phyloP scores from a whole-genome alignment of 2,329 filamentous ascomycete genomes.

The Xylariaceae sp. region DNA sequence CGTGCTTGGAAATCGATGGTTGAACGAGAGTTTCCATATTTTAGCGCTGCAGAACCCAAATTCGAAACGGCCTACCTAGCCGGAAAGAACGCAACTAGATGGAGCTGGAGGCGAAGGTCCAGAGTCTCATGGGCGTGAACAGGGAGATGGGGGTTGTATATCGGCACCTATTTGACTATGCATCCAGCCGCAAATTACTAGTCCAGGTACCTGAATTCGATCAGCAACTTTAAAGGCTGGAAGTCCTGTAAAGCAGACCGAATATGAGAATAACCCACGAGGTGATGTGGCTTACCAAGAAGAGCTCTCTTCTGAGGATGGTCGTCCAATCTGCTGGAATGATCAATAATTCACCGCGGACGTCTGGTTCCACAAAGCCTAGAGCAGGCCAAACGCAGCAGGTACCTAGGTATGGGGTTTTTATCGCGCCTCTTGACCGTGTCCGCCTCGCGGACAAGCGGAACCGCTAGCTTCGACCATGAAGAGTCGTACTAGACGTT shows the following conservation, averaged over 20 bases:
- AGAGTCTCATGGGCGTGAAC: slow-evolving; percentile 68
- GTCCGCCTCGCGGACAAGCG: slow-evolving; percentile 4
- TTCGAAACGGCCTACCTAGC: slow-evolving; percentile 81
- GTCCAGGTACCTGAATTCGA: slow-evolving; percentile 60
- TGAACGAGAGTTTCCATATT: slow-evolving; percentile 16
- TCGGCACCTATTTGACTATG: slow-evolving; percentile 65
- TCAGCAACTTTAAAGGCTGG: slow-evolving; percentile 62
- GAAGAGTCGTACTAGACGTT: slow-evolving; percentile 20
- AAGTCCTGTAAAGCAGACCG: slow-evolving; percentile 54
- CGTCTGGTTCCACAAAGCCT: not conserved
- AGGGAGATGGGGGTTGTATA: slow-evolving; percentile 76
- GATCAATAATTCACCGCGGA: not conserved
- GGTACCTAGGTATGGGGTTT: slow-evolving; percentile 3
- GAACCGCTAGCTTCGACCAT: not conserved
- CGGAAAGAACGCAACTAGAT: slow-evolving; percentile 83
- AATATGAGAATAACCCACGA: slow-evolving; percentile 42
- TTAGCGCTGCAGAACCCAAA: slow-evolving; percentile 81
- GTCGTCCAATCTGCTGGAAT: slow-evolving; percentile 13
- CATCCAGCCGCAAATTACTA: slow-evolving; percentile 59
- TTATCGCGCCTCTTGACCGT: slow-evolving; percentile 12
- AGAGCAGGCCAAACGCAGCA: slow-evolving; percentile 13
- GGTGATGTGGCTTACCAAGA: slow-evolving; percentile 27
- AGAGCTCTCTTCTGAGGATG: slow-evolving; percentile 20
- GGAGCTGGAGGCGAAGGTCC: slow-evolving; percentile 70
- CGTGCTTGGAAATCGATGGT: not conserved